Conservation (phyloP, 1,284 basidiomycete species). For the Cutaneotrichosporon cavernicola region DNA sequence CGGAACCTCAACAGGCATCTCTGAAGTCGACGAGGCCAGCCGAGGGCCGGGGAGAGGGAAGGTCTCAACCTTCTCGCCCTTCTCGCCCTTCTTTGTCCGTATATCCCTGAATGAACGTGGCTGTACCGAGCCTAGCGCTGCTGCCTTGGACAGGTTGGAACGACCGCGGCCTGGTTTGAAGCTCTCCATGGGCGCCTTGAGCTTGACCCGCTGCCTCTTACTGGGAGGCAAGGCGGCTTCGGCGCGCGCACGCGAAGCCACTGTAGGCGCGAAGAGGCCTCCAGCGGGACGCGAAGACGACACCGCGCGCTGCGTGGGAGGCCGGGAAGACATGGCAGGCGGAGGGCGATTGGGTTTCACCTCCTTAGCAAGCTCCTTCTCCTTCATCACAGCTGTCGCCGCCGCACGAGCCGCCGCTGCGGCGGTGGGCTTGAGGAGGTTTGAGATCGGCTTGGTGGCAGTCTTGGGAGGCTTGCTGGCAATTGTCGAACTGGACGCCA, state of each 20-base stretch:
- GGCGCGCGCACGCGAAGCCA: constrained; percentile 24
- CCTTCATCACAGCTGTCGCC: constrained; percentile 1
- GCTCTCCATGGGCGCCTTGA: constrained; percentile 44
- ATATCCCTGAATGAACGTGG: neutral
- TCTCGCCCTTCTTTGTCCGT: neutral
- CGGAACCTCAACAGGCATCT: neutral
- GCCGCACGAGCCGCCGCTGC: constrained; percentile 25
- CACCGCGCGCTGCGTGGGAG: neutral
- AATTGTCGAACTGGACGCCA: neutral
- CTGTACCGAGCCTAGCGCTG: constrained; percentile 11
- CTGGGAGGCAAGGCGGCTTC: constrained; percentile 32
- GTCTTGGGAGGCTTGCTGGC: neutral
- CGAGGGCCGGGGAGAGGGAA: constrained; percentile 22
- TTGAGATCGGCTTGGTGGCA: neutral
- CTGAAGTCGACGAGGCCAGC: neutral
- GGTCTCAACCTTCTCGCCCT: constrained; percentile 8
- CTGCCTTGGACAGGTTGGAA: constrained; percentile 20
- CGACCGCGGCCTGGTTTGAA: constrained; percentile 34
- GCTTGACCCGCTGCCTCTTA: constrained; percentile 40
- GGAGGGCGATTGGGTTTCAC: neutral
- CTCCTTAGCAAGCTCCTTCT: constrained; percentile 9
- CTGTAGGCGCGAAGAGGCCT: constrained; percentile 16
- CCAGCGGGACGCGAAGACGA: constrained; percentile 1
- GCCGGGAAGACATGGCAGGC: neutral
- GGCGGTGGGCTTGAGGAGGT: constrained; percentile 25